A percentile compares a stretch with the other conserved stretches of the same genome.
Conservation (phyloP, 2,329 filamentous ascomycete genomes). For the Sclerotinia glacialis region DNA sequence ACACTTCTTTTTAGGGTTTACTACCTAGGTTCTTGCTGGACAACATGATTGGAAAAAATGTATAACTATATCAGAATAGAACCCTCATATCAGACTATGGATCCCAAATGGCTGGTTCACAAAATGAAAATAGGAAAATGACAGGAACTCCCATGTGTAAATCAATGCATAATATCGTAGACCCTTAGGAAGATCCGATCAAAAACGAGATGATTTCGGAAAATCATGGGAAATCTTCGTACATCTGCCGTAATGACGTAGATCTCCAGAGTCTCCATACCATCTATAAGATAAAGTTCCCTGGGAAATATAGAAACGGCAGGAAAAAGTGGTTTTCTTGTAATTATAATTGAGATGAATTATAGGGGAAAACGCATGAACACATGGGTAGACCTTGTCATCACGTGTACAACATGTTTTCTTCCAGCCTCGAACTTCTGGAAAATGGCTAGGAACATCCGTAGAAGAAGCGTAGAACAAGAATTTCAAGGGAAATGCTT, state of each 20-base stretch:
- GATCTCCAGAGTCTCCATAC: slow-evolving; percentile 11
- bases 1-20: not conserved
- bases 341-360: slow-evolving; percentile 10
- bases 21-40: slow-evolving; percentile 9
- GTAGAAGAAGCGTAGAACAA: slow-evolving; percentile 11
- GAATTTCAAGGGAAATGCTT: slow-evolving; percentile 13
- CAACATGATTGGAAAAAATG: not conserved
- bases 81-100: not conserved
- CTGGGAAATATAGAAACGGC: not conserved
- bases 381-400: slow-evolving; percentile 16
- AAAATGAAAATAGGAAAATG: not conserved
- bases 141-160: slow-evolving; percentile 20
- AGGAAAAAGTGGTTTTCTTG: not conserved
- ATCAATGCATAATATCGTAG: slow-evolving; percentile 21
- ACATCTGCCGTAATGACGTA: slow-evolving; percentile 20
- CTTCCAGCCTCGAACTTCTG: not conserved
- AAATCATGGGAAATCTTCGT: slow-evolving; percentile 13
- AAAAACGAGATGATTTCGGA: slow-evolving; percentile 2
- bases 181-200: slow-evolving; percentile 6
- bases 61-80: not conserved
- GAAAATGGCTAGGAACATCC: not conserved
- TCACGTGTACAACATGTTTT: slow-evolving; percentile 7
- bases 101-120: not conserved
- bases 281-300: not conserved
- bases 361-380: not conserved